Evolutionary conservation across 192 early-diverging fungal species (phyloP), one percentile per base, ranked within the genome.

Genomic region (Backusella macrospora): DNA sequence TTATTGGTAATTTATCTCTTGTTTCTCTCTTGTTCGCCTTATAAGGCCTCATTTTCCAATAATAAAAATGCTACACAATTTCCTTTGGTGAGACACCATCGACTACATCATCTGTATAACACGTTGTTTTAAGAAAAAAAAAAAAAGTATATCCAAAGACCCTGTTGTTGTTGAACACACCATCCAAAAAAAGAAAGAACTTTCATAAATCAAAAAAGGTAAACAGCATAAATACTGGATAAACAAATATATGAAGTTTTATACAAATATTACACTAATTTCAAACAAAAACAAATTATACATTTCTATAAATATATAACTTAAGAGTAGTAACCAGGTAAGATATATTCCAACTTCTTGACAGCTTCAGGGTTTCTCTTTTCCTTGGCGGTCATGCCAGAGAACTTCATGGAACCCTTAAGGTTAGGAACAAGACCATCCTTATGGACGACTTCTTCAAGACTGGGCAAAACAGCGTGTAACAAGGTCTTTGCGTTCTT

Each of bases 401-500:
- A 87, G 76, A 90, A 94, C 76, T 88, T 89, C 92, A 92, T 96
- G 79, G 84, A 86, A 6, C 95, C 95, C 76, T 93, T 86, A 67
- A 96, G 82, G 42, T 87, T 86, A 38, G 85, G 83, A 69, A 86
- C 79, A 39, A 83, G 81, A 46, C 83, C 82, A 44, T 86, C 79
- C n/a, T 81, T 84, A 18, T 75, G 68, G 38, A 91, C 84, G 10
- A 89, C 89, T 16, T 84, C 69, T 72, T 92, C 86, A 8, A 99
- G 75, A 43, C 85, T 87, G n/a, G 94, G 94, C 64, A 99, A 87
- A 6, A 94, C 84, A 5, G 90, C 90, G 4, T 77, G 70, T 62
- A 98, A 82, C 65, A 99, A 84, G 29, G 82, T 82, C 81, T 92
- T 93, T 39, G 97, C 97, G 74, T 94, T 96, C 72, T 52, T 84